Evolutionary conservation across 1,284 basidiomycete species (phyloP).

Genomic region (Cutaneotrichosporon cavernicola): DNA sequence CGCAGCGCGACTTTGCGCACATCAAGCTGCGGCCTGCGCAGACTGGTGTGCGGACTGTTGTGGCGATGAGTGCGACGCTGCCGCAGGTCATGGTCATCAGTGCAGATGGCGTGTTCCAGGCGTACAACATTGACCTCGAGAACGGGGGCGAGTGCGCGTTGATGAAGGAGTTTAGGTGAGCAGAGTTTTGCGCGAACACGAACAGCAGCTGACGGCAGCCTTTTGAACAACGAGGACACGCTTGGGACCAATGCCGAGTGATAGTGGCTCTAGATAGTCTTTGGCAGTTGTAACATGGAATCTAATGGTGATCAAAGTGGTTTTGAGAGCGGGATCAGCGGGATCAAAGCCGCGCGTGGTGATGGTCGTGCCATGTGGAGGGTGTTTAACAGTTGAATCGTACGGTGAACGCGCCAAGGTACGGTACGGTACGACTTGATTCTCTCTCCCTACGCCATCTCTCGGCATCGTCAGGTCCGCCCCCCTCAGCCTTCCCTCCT

Average conservation of each 20-base stretch:
- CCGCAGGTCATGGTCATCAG: conserved; percentile 98
- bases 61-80: conserved; percentile 78
- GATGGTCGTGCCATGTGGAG: background rate
- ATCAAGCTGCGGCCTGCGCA: conserved; percentile 81
- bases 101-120: conserved; percentile 92
- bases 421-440: background rate
- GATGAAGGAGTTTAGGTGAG: conserved; percentile 82
- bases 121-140: conserved; percentile 93
- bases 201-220: conserved; percentile 10
- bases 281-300: conserved; percentile 18
- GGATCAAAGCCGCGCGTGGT: background rate
- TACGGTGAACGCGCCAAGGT: background rate
- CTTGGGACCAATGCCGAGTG: conserved; percentile 17
- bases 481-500: background rate
- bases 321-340: background rate
- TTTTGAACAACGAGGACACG: conserved; percentile 26
- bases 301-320: background rate
- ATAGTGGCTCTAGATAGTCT: background rate
- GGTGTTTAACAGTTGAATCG: no score
- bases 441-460: background rate
- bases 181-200: background rate
- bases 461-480: background rate
- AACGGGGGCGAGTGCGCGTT: conserved; percentile 92
- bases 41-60: conserved; percentile 66
- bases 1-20: conserved; percentile 89